Evolutionary conservation across 257 asterid species (phyloP).

Genomic region (Avicennia marina): DNA sequence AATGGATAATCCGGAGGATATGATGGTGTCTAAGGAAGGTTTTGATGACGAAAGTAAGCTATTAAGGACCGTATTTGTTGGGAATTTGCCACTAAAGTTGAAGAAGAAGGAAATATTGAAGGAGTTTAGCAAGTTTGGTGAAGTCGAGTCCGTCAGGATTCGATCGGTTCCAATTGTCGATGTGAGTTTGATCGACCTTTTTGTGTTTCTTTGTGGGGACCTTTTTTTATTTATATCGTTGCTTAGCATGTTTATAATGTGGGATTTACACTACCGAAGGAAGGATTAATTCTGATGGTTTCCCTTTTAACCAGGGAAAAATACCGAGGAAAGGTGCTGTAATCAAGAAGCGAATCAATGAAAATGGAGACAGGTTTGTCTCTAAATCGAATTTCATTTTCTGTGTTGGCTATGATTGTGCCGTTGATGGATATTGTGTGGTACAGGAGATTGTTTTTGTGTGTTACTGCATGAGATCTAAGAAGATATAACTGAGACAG

Average conservation of each 20-base stretch:
- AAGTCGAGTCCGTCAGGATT: conserved; percentile 83
- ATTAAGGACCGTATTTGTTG: conserved; percentile 83
- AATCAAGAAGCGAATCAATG: conserved; percentile 67
- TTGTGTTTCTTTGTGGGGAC: neutral
- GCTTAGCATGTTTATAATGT: neutral
- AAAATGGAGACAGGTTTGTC: conserved; percentile 66
- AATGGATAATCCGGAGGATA: conserved; percentile 72
- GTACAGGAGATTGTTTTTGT: conserved; percentile 2
- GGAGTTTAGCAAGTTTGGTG: conserved; percentile 82
- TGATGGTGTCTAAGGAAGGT: conserved; percentile 69
- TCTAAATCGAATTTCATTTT: neutral
- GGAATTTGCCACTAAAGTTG: conserved; percentile 76
- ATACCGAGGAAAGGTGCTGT: conserved; percentile 87
- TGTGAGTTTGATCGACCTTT: conserved; percentile 46
- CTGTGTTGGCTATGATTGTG: conserved; percentile 9
- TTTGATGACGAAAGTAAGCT: conserved; percentile 92
- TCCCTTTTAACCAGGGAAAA: conserved; percentile 54
- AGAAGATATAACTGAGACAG: neutral
- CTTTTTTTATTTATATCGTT: too few species aligned
- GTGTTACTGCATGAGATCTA: neutral
- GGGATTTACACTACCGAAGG: neutral
- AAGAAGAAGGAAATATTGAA: conserved; percentile 71
- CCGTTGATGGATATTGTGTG: neutral
- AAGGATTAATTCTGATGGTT: neutral
- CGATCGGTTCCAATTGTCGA: conserved; percentile 81